Percentiles rank a stretch among this genome's conserved stretches.
Conservation (phyloP, 805 yeast species). For the Lipomyces chichibuensis region DNA sequence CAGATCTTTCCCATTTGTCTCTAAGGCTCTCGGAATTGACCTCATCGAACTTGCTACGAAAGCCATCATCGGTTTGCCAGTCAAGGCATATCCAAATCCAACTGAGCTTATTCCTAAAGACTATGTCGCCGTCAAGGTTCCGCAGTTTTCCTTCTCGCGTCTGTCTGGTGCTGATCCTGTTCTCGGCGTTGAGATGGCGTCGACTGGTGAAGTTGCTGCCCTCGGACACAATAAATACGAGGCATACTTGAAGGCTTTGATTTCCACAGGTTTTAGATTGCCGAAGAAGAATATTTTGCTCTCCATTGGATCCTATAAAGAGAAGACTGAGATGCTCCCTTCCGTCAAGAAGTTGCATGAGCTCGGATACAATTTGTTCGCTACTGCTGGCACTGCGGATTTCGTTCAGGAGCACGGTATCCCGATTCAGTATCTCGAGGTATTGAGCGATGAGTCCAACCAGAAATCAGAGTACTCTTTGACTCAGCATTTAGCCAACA, state of each 20-base stretch:
- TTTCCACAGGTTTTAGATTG: constrained; percentile 91
- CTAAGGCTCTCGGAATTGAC: constrained; percentile 95
- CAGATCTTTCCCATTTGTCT: constrained; percentile 98
- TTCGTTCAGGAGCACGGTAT: constrained; percentile 92
- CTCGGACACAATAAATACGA: constrained; percentile 96
- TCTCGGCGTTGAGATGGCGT: constrained; percentile 98
- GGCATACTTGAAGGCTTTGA: constrained; percentile 91
- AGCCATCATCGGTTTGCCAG: constrained; percentile 87
- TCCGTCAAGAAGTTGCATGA: constrained; percentile 77
- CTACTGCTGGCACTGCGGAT: constrained; percentile 99
- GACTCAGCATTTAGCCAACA: constrained; percentile 94
- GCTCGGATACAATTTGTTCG: constrained; percentile 87
- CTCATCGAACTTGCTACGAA: constrained; percentile 96
- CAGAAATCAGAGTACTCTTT: constrained; percentile 93
- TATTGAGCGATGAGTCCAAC: constrained; percentile 50
- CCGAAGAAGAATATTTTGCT: constrained; percentile 94
- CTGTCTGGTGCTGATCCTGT: constrained; percentile 98
- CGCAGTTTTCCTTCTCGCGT: constrained; percentile 96
- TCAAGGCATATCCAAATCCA: constrained; percentile 86
- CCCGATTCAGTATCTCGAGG: constrained; percentile 94
- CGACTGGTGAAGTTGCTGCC: constrained; percentile 98
- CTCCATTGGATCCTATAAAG: constrained; percentile 96
- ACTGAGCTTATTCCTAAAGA: constrained; percentile 67
- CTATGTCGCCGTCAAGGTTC: constrained; percentile 94
- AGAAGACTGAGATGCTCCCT: constrained; percentile 90